Base-by-base conservation (phyloP, 2,329 filamentous ascomycete species). In the Fusarium siculi region DNA sequence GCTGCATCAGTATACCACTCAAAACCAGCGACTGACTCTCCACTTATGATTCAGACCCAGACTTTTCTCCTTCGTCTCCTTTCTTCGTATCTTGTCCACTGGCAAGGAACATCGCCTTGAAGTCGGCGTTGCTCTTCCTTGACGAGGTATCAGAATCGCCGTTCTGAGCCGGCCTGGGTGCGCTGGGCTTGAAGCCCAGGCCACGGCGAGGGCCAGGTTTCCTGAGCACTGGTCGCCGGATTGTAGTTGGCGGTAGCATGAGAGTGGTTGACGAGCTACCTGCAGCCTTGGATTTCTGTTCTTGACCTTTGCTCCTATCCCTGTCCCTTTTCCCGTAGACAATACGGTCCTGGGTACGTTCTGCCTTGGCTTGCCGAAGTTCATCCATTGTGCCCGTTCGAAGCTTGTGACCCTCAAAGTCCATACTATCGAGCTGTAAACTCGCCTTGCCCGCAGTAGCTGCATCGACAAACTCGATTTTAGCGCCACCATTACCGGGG, bases 401-500 rank as follows among this genome's bases (percentile, higher is more conserved):
- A 30, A 93, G 82, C 63, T 83, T 87, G 40, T 84, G 83, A 7
- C 86, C 87, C 52, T 85, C 86, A 49, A 92, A 87, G 55, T 89
- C 86, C 57, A 85, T 78, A 10, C 88, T 88, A 47, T 90, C 85
- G 6, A 93, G 82, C 32, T 85, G 85, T 12, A 93, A 79, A n/a
- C 89, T 85, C 2, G 93, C 93, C 78, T 89, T 93, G 32, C 95
- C 95, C 0, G 93, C 93, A 40, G 91, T 88, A 5, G 90, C 86
- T 5, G 92, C 87, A 56, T 93, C 90, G 5, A 85, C 84, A 77
- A 93, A 98, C 79, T 98, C 96, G 42, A 98, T 87, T 61, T 96
- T 92, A 9, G 95, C 96, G 18, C 95, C 95, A 65, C 92, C 91
- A 70, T 97, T 93, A 67, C 94, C 90, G 3, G 95, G 94, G 50